Base-by-base conservation (phyloP, 2,329 filamentous ascomycete species). In the Akanthomyces lecanii region DNA sequence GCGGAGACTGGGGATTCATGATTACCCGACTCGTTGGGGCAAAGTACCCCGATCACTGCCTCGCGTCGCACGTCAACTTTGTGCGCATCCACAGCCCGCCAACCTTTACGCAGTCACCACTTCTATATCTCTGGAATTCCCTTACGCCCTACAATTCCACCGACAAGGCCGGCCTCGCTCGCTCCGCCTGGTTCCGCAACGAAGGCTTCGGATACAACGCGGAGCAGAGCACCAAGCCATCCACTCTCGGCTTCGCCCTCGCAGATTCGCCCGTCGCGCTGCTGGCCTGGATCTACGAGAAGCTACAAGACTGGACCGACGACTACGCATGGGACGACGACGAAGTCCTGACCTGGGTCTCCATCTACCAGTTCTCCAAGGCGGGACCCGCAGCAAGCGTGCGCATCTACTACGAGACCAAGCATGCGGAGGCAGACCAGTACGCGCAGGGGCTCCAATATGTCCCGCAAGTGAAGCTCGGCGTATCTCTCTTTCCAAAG, bases 251-350 rank as follows among this genome's bases (percentile, higher is more conserved):
- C 0, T 91, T 90, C 69, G 85, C 80, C 0, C 78, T 93, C 5
- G 80, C 84, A 0, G 89, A 92, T 70, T 87, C 83, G 7, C 91
- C 90, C 0, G 83, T 90, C 0, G 89, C 83, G 0, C 76, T 92
- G 2, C 78, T 94, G 1, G 85, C 89, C 0, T 95, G 91, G 91
- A 86, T 94, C 44, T 90, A 90, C 67, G 91, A 94, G 74, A 94
- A 94, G 72, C 76, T 94, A 45, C 85, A 89, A 67, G 87, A 89
- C 68, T 94, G 90, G 90, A 87, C 86, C 0, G 89, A 93, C 68
- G 69, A 68, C 1, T 92, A 92, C 69, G 76, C 82, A 0, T 93
- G 89, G 89, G 88, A 85, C 0, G 87, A 91, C 65, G 89, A 92
- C 61, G 89, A 93, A 75, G 81, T 93, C 10, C 75, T 91, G 40